These are phyloP conservation scores for Hypoxylon sp. DNA, from an alignment of 2,329 filamentous ascomycete genomes.

Conservation along the genomic window DNA sequence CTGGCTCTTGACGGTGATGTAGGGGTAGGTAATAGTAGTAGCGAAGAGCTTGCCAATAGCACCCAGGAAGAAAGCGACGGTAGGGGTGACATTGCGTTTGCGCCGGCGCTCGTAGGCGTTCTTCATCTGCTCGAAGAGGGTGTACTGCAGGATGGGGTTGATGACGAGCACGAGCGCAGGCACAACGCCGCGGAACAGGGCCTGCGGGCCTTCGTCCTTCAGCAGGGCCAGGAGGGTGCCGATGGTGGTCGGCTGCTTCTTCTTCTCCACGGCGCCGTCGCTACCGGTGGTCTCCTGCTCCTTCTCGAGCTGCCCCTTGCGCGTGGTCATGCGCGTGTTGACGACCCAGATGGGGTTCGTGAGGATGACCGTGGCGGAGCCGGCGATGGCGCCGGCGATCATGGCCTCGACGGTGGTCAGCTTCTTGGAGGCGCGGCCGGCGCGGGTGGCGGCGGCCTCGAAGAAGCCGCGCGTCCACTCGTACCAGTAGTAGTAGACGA, in stretches of 20 bases:
- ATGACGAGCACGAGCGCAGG: conserved; percentile 94
- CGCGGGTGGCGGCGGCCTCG: conserved; percentile 78
- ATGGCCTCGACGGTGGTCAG: conserved; percentile 94
- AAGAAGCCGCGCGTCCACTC: conserved; percentile 95
- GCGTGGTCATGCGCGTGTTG: conserved; percentile 97
- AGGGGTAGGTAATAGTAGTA: conserved; percentile 94
- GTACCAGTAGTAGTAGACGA: conserved; percentile 99
- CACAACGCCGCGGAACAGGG: conserved; percentile 91
- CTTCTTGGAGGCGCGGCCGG: conserved; percentile 80
- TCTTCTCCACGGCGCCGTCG: conserved; percentile 56
- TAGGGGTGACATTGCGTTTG: conserved; percentile 79
- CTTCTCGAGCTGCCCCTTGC: conserved; percentile 67
- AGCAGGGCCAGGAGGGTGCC: conserved; percentile 85
- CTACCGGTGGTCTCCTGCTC: conserved; percentile 53
- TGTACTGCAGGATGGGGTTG: conserved; percentile 99
- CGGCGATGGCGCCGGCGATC: conserved; percentile 93
- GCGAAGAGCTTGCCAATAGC: conserved; percentile 95
- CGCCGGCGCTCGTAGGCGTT: conserved; percentile 78
- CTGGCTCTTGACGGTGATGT: conserved; percentile 98
- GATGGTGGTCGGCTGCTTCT: conserved; percentile 77
- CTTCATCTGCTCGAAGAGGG: conserved; percentile 98
- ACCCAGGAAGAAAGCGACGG: conserved; percentile 89
- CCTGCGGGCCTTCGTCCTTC: conserved; percentile 83
- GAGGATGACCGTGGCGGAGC: conserved; percentile 91
- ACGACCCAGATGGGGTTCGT: conserved; percentile 99